Conservation (phyloP, 345 rosid species). For the Physaria fendleri region DNA sequence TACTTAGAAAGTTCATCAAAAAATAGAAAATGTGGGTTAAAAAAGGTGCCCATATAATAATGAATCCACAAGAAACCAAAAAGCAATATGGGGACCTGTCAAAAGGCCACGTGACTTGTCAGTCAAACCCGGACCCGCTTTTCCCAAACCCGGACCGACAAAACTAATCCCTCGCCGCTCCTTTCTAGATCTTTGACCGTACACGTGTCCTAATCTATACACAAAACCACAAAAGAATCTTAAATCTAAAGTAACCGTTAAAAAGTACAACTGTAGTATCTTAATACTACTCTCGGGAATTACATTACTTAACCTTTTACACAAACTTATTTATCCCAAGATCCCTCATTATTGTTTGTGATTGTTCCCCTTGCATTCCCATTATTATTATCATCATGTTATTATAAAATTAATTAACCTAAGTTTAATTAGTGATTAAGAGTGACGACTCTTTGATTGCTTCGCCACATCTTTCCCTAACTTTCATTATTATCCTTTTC, state of each 20-base stretch:
- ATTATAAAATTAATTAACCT: no score
- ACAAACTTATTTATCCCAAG: conserved; percentile 22
- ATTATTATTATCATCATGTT: not conserved
- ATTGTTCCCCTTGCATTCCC: conserved; percentile 24
- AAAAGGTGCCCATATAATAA: conserved; percentile 11
- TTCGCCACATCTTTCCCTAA: conserved; percentile 20
- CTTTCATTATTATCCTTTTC: conserved; percentile 4
- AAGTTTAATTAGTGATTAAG: no score
- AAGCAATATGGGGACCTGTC: conserved; percentile 23
- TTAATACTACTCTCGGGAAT: conserved; percentile 22
- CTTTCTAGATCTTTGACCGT: conserved; percentile 13
- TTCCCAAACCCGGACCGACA: conserved; percentile 25
- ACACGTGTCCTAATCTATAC: conserved; percentile 9
- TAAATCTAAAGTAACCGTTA: conserved; percentile 15
- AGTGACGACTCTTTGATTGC: conserved; percentile 34
- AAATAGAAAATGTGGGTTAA: not conserved
- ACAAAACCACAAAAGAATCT: not conserved
- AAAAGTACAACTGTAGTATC: conserved; percentile 25
- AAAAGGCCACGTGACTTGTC: conserved; percentile 34
- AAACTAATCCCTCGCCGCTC: conserved; percentile 27
- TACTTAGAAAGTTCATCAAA: not conserved
- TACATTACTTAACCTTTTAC: conserved; percentile 13
- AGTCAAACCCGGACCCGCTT: conserved; percentile 28
- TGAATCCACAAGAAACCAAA: conserved; percentile 31
- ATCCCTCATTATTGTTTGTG: conserved; percentile 33